A percentile compares a stretch with the other conserved stretches of the same genome.
phyloP scores from a whole-genome alignment of 2,329 filamentous ascomycete genomes.

The Calycina herbarum region DNA sequence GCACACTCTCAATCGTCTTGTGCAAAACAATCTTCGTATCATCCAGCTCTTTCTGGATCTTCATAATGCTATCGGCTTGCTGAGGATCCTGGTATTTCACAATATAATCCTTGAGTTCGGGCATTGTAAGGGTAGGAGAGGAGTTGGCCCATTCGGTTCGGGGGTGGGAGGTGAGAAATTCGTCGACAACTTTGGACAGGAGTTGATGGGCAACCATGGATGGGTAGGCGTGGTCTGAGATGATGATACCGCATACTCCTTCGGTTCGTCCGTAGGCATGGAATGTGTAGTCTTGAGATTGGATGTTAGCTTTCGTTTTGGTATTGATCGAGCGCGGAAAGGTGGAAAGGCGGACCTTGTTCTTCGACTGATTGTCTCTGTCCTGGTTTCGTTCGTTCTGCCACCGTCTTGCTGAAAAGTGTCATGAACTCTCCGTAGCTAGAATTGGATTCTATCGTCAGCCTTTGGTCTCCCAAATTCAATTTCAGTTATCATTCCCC shows the following conservation, averaged over 20 bases:
- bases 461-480: constrained; percentile 9
- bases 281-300: constrained; percentile 63
- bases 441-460: constrained; percentile 15
- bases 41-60: constrained; percentile 94
- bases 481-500: background rate
- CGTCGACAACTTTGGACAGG: constrained; percentile 82
- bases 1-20: constrained; percentile 88
- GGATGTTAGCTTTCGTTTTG: background rate
- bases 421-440: constrained; percentile 70
- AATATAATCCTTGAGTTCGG: constrained; percentile 78
- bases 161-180: constrained; percentile 78
- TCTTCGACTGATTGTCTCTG: constrained; percentile 85
- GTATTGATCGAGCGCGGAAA: background rate
- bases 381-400: constrained; percentile 78
- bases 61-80: constrained; percentile 88
- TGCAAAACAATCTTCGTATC: constrained; percentile 97
- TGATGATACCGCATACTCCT: constrained; percentile 74
- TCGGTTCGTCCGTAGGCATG: constrained; percentile 76
- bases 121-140: constrained; percentile 59
- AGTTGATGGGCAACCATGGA: constrained; percentile 81
- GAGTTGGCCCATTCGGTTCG: constrained; percentile 63
- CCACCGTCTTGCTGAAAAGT: constrained; percentile 82
- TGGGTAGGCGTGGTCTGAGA: constrained; percentile 74
- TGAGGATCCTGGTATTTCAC: constrained; percentile 67
- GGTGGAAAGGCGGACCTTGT: constrained; percentile 53